Evolutionary conservation across 805 yeast species (phyloP).

Genomic region (Kodamaea laetipori): DNA sequence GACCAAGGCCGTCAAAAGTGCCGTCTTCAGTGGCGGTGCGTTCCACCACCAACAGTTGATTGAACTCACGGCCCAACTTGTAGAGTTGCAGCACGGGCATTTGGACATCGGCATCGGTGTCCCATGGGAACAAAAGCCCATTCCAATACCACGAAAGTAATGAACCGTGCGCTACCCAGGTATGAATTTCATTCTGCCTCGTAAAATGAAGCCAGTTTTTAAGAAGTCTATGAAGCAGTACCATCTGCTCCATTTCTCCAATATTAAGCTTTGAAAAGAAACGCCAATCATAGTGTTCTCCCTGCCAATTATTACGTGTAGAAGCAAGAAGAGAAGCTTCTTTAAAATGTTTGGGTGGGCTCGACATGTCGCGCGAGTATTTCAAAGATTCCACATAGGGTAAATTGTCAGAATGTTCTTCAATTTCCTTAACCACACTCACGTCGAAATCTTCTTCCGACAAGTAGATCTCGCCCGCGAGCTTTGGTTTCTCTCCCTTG

Average conservation of each 20-base stretch:
- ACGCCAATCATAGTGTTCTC: constrained; percentile 33
- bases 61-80: constrained; percentile 22
- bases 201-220: constrained; percentile 23
- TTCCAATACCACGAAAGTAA: constrained; percentile 28
- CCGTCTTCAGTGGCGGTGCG: constrained; percentile 16
- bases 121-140: constrained; percentile 29
- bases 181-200: constrained; percentile 21
- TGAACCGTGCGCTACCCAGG: constrained; percentile 29
- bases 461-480: constrained; percentile 16
- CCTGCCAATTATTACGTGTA: constrained; percentile 16
- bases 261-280: constrained; percentile 24
- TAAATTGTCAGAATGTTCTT: constrained; percentile 14
- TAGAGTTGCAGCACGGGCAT: constrained; percentile 27
- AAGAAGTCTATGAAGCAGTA: constrained; percentile 21
- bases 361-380: constrained; percentile 15
- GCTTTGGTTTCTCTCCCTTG: background rate
- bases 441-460: constrained; percentile 27
- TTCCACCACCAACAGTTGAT: constrained; percentile 24
- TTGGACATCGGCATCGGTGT: constrained; percentile 27
- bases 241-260: constrained; percentile 19
- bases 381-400: constrained; percentile 22
- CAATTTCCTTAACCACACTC: constrained; percentile 20
- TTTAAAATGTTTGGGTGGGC: constrained; percentile 27
- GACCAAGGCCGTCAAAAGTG: constrained; percentile 22
- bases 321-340: constrained; percentile 21